Evolutionary conservation across 306 rosid species (phyloP).

Genomic region (Cicer judaicum): DNA sequence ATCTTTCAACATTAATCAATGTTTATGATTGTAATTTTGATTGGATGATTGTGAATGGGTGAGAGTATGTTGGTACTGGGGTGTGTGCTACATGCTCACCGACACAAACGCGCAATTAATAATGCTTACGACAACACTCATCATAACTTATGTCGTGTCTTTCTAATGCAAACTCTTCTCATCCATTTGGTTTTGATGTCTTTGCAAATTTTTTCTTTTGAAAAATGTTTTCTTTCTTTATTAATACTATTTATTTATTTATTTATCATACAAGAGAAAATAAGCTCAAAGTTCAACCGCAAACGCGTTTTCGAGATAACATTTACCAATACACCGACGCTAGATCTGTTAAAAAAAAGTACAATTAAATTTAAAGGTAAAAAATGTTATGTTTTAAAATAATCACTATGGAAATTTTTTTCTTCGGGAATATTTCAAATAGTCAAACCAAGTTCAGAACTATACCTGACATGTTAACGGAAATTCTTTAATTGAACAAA

Average conservation of each 20-base stretch:
- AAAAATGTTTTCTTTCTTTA: too few species aligned
- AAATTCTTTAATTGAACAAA: conserved; percentile 8
- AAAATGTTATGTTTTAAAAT: neutral
- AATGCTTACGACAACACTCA: conserved; percentile 5
- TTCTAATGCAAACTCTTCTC: neutral
- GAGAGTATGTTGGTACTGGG: conserved; percentile 4
- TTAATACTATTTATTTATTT: too few species aligned
- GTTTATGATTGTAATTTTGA: too few species aligned
- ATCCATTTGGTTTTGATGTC: neutral
- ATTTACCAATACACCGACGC: conserved; percentile 40
- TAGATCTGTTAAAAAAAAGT: neutral
- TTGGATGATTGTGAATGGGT: neutral
- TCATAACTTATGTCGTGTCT: conserved; percentile 21
- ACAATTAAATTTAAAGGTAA: neutral
- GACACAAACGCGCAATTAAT: conserved; percentile 46
- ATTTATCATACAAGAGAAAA: too few species aligned
- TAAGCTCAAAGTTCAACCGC: conserved; percentile 1
- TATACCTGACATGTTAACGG: neutral
- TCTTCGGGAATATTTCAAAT: conserved; percentile 20
- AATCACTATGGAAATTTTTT: neutral
- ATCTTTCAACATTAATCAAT: too few species aligned
- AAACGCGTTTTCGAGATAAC: conserved; percentile 47
- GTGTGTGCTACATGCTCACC: conserved; percentile 39
- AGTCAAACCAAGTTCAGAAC: conserved; percentile 43
- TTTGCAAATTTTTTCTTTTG: neutral